These are phyloP conservation scores for Sechiopsis laciniata DNA, from an alignment of 306 rosid genomes.

Conservation along the genomic window DNA sequence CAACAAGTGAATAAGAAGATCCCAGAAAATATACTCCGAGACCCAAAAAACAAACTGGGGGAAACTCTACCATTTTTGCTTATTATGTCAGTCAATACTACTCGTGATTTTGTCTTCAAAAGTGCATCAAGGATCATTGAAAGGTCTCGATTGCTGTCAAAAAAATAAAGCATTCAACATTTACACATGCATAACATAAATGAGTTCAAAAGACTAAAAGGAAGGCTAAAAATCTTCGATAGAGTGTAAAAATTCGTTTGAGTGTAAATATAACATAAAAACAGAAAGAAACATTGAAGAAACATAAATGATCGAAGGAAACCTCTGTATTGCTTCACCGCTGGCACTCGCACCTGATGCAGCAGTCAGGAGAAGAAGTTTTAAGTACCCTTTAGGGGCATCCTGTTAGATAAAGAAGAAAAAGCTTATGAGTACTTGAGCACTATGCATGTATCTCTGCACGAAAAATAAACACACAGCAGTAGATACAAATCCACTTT, in stretches of 20 bases:
- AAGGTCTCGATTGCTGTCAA: conserved; percentile 92
- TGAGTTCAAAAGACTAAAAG: neutral
- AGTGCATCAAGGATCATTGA: conserved; percentile 98
- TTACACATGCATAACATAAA: conserved; percentile 18
- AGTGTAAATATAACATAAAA: too few relatives aligned
- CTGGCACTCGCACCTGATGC: conserved; percentile 77
- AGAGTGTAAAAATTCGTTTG: too few relatives aligned
- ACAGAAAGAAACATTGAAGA: conserved; percentile 22
- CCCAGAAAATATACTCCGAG: neutral
- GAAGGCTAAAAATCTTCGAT: conserved; percentile 6
- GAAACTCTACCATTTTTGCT: conserved; percentile 73
- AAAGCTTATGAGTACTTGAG: conserved; percentile 3
- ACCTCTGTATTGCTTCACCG: conserved; percentile 97
- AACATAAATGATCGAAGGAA: conserved; percentile 12
- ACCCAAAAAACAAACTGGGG: neutral
- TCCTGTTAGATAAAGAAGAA: conserved; percentile 45
- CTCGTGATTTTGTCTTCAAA: conserved; percentile 85
- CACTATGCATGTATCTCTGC: neutral
- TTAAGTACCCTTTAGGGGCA: conserved; percentile 87
- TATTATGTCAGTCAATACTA: conserved; percentile 75
- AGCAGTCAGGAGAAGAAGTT: conserved; percentile 88
- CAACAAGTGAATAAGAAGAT: neutral
- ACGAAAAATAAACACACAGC: conserved; percentile 3
- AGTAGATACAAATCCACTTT: neutral
- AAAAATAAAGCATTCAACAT: conserved; percentile 7